Percentiles rank a stretch among this genome's conserved stretches.
phyloP scores from a whole-genome alignment of 208 protist species.

The Wallacemonas rigidus region DNA sequence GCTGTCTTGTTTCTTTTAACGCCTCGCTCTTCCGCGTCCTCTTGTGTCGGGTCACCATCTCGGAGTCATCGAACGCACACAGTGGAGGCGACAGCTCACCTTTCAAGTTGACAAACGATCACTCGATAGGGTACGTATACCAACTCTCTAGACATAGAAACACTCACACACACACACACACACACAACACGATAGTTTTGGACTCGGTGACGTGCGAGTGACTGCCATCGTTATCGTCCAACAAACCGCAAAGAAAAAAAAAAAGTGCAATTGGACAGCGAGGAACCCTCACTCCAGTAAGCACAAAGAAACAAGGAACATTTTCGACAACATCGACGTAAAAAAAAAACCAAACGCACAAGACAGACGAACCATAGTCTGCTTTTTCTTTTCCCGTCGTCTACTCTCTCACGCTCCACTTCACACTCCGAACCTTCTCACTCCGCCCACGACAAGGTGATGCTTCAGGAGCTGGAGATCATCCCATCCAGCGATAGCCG shows the following conservation, averaged over 20 bases:
- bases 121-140: not conserved
- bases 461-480: slow-evolving; percentile 49
- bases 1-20: not conserved
- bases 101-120: not conserved
- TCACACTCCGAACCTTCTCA: no score
- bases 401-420: not conserved
- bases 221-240: not conserved
- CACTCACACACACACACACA: slow-evolving; percentile 20
- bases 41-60: not conserved
- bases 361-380: no score
- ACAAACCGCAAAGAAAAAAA: not conserved
- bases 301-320: no score
- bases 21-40: not conserved
- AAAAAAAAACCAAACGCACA: not conserved
- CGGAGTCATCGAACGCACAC: not conserved
- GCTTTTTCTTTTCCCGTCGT: not conserved
- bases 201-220: not conserved
- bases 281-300: no score
- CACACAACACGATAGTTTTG: not conserved
- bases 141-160: slow-evolving; percentile 5
- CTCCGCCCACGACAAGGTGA: not conserved
- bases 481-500: slow-evolving; percentile 56
- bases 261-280: no score
- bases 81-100: no score
- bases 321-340: no score